phyloP scores from a whole-genome alignment of 306 rosid genomes.

The Acacia confusa region DNA sequence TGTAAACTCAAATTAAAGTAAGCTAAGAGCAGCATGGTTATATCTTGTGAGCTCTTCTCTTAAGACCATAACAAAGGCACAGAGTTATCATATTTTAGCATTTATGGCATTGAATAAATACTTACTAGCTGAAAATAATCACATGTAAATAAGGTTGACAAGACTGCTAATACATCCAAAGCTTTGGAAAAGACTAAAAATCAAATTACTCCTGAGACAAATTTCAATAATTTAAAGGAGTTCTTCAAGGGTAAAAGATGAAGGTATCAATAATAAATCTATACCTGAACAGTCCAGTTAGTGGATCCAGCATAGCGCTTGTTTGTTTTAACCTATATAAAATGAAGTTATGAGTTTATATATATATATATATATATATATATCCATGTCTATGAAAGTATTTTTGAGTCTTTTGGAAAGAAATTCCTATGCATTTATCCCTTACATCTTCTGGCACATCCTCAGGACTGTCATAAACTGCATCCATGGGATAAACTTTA shows the following conservation, averaged over 20 bases:
- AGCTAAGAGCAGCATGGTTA: neutral
- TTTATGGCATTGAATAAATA: neutral
- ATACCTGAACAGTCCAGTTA: constrained; percentile 91
- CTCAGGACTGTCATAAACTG: constrained; percentile 80
- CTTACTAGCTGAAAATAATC: neutral
- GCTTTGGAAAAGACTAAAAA: neutral
- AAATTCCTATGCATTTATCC: constrained; percentile 2
- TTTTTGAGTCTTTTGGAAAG: neutral
- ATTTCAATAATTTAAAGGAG: neutral
- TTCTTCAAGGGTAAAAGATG: neutral
- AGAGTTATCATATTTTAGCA: neutral
- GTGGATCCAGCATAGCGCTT: constrained; percentile 95
- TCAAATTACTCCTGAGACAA: neutral
- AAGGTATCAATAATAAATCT: neutral
- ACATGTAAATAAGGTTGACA: neutral
- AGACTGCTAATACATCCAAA: neutral
- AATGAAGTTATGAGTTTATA: neutral
- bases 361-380: neutral
- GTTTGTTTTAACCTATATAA: constrained; percentile 69
- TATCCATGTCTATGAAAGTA: neutral
- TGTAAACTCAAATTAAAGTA: neutral
- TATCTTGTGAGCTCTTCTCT: neutral
- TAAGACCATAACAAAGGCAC: neutral
- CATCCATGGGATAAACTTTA: constrained; percentile 92
- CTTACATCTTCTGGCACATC: constrained; percentile 98